phyloP scores from a whole-genome alignment of 2,329 filamentous ascomycete species.

The Lasiodiplodia hormozganensis region DNA sequence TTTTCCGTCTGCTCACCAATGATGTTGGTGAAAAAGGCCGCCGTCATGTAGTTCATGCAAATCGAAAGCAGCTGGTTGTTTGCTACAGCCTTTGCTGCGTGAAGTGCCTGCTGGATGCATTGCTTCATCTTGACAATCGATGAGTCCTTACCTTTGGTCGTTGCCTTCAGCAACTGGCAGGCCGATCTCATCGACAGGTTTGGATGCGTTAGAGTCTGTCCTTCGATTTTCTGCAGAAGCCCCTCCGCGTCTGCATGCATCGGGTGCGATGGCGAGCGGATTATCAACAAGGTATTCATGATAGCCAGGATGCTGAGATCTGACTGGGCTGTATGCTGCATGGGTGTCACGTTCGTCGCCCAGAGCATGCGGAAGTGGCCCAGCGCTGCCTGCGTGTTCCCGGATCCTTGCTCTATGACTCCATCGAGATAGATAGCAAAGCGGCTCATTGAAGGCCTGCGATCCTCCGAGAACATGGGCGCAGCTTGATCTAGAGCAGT shows the following conservation, averaged over 20 bases:
- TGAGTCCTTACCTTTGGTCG: slow-evolving; percentile 8
- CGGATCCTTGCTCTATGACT: slow-evolving; percentile 77
- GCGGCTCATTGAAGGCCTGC: slow-evolving; percentile 54
- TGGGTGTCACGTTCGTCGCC: slow-evolving; percentile 54
- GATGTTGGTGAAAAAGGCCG: slow-evolving; percentile 80
- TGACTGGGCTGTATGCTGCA: slow-evolving; percentile 38
- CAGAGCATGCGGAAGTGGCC: slow-evolving; percentile 69
- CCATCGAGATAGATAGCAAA: slow-evolving; percentile 76
- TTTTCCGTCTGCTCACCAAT: slow-evolving; percentile 68
- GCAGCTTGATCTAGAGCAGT: slow-evolving; percentile 52
- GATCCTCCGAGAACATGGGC: slow-evolving; percentile 52
- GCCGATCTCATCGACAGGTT: slow-evolving; percentile 80
- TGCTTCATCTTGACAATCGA: slow-evolving; percentile 80
- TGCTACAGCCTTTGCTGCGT: slow-evolving; percentile 69
- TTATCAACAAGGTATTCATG: slow-evolving; percentile 57
- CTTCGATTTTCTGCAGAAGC: slow-evolving; percentile 68
- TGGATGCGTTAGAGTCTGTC: slow-evolving; percentile 71
- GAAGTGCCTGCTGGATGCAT: slow-evolving; percentile 75
- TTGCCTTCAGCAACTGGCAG: slow-evolving; percentile 75
- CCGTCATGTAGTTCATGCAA: slow-evolving; percentile 83
- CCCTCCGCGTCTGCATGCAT: slow-evolving; percentile 61
- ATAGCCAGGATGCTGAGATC: slow-evolving; percentile 56
- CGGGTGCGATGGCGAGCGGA: slow-evolving; percentile 47
- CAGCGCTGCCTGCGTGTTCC: slow-evolving; percentile 73
- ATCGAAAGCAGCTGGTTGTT: slow-evolving; percentile 86